Evolutionary conservation across 768 basidiomycete species (phyloP), one percentile per base, ranked within the genome.

Genomic region (Strobilomyces dryophilus): DNA sequence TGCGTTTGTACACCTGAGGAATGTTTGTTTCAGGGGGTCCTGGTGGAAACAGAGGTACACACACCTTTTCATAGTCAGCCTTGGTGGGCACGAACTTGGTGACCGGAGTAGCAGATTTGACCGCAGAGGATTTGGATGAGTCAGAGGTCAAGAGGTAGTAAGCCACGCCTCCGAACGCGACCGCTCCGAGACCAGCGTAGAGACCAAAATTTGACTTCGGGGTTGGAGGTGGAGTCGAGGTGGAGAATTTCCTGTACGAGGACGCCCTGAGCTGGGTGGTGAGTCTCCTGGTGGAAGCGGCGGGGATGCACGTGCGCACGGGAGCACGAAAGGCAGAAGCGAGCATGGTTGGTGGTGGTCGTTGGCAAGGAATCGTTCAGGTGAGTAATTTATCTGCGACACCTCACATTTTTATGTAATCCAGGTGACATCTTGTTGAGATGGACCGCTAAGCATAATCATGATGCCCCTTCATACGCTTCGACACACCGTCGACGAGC

Each of bases 31-130:
- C 35, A 29, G 26, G 11, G 12, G 18, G 26, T 49, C 51, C 14
- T n/a, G 4, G 6, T 1, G 15, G 1, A 11, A 11, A 44, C 2
- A 43, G 31, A 8, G 24, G 37, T 12, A 7, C 6, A 46, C 71
- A 10, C 31, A 85, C 89, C 81, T 95, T 93, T 70, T 92, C 88
- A 67, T 95, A 97, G 65, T 97, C 95, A 48, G 84, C 84, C 73
- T 87, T 83, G 36, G 83, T 78, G 20, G 89, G 88, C 12, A 80
- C 79, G 67, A 92, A 85, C 54, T 88, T 87, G 39, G 80, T 74
- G 32, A 77, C 82, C 66, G 77, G 78, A 21, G 74, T 63, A 14
- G 78, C 82, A 8, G 85, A 81, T 66, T 83, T 88, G 51, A 79
- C 65, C 17, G 80, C 77, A 39, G 82, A 79, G 24, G 72, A 72